Evolutionary conservation across 257 asterid genomes (phyloP).

Genomic region (Solanum dulcamara): DNA sequence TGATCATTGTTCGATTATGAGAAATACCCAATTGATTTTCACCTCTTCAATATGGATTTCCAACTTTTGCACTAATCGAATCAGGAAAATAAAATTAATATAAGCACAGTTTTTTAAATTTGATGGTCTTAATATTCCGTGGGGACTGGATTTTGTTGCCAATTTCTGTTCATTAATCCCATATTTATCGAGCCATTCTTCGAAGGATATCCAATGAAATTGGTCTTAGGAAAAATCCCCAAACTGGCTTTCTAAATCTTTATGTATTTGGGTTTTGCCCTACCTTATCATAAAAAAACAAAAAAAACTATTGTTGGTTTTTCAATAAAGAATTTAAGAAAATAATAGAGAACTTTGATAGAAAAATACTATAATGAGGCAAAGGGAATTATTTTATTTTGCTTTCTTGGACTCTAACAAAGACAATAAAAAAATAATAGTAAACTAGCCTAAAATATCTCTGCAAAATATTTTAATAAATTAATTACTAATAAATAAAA

Average conservation of each 20-base stretch:
- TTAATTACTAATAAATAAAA: too few species aligned
- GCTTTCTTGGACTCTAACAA: too few species aligned
- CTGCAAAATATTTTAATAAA: too few species aligned
- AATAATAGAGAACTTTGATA: too few species aligned
- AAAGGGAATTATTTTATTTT: too few species aligned
- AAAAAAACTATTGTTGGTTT: too few species aligned
- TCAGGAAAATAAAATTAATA: not conserved
- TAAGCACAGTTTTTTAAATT: not conserved
- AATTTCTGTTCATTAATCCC: not conserved
- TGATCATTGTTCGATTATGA: not conserved
- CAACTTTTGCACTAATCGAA: not conserved
- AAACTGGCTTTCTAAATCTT: not conserved
- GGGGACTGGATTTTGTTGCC: not conserved
- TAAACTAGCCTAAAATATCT: too few species aligned
- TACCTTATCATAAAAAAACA: not conserved
- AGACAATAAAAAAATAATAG: too few species aligned
- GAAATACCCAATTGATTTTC: not conserved
- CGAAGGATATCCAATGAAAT: not conserved
- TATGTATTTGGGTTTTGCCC: not conserved
- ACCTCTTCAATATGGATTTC: not conserved
- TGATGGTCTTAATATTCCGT: not conserved
- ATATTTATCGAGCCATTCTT: not conserved
- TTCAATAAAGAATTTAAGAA: too few species aligned
- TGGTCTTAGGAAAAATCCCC: not conserved
- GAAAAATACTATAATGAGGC: too few species aligned